Evolutionary conservation across 2,329 filamentous ascomycete genomes (phyloP), one percentile per base, ranked within the genome.

Genomic region (Hypoxylon sp.): DNA sequence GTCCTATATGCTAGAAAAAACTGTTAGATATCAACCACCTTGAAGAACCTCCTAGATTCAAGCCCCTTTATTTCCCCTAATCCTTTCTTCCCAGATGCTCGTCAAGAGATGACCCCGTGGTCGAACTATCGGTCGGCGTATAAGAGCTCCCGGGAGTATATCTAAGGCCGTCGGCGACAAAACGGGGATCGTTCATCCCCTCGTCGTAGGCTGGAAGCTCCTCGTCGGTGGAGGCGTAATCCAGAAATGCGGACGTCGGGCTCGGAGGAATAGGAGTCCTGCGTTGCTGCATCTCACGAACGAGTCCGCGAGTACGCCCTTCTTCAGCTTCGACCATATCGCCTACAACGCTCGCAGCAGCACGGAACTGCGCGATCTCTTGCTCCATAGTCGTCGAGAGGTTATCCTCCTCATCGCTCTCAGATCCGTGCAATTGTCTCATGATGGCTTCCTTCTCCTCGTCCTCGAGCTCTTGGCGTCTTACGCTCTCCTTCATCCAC

Each of bases 281-380:
- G 47, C 56, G 67, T 19, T 71, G 71, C 27, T 66, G 66, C 32
- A 60, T 71, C 45, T 66, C 63, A 25, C 41, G 60, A 41, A 46
- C 32, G 25, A 70, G 55, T 23, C 65, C 64, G 16, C 61, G 71
- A 46, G 61, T 57, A 46, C 74, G 74, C 19, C 77, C 79, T 65
- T 83, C 81, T 59, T 83, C 82, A 1, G 79, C 81, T 5, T 80
- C 76, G 21, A 85, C 78, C 54, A 86, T 77, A 41, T 81, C 79
- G 41, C 80, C 80, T 0, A 86, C 81, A 46, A 84, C 76, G 5
- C 78, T 77, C 5, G 82, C 82, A 1, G 80, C 83, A 53, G 78
- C 78, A 1, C 83, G 79, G 73, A 86, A 82, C 51, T 80, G 77
- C 2, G 82, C 80, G 67, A 86, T 79, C 70, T 85, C 83, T 69